Evolutionary conservation across 768 basidiomycete species (phyloP).

Genomic region (Sarcodon sp.): DNA sequence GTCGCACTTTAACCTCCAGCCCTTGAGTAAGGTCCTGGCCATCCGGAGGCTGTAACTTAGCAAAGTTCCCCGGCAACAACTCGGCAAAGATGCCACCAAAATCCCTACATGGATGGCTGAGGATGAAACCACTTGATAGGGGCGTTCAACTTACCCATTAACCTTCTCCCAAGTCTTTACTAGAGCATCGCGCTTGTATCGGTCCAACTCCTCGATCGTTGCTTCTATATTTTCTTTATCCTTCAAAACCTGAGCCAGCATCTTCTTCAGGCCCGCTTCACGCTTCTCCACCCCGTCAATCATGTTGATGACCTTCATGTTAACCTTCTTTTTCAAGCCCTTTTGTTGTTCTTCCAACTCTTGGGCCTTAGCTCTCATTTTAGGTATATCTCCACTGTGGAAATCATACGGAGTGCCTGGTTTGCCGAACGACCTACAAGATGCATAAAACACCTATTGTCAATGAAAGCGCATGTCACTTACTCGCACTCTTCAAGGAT

Average conservation of each 20-base stretch:
- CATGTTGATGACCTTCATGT: slow-evolving; percentile 92
- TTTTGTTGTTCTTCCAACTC: slow-evolving; percentile 72
- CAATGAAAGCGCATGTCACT: slow-evolving; percentile 17
- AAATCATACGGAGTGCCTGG: slow-evolving; percentile 78
- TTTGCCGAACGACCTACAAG: slow-evolving; percentile 73
- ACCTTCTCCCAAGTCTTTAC: slow-evolving; percentile 96
- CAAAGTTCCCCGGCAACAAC: slow-evolving; percentile 90
- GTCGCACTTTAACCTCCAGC: slow-evolving; percentile 91
- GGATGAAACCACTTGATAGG: not conserved
- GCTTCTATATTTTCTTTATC: slow-evolving; percentile 94
- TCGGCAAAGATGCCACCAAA: slow-evolving; percentile 96
- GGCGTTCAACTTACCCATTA: slow-evolving; percentile 44
- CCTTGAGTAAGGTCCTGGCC: slow-evolving; percentile 90
- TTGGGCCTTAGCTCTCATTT: slow-evolving; percentile 47
- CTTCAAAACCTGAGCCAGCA: slow-evolving; percentile 74
- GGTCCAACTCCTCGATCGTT: slow-evolving; percentile 86
- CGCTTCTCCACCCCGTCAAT: slow-evolving; percentile 96
- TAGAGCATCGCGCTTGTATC: slow-evolving; percentile 87
- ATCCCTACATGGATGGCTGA: slow-evolving; percentile 42
- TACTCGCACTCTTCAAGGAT: slow-evolving; percentile 81
- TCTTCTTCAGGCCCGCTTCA: slow-evolving; percentile 77
- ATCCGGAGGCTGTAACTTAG: slow-evolving; percentile 89
- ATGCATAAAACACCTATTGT: not conserved
- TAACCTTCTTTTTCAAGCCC: slow-evolving; percentile 90
- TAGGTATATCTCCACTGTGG: slow-evolving; percentile 40